Evolutionary conservation across 1,284 basidiomycete genomes (phyloP).

Genomic region (Pseudozyma tsukubaensis): DNA sequence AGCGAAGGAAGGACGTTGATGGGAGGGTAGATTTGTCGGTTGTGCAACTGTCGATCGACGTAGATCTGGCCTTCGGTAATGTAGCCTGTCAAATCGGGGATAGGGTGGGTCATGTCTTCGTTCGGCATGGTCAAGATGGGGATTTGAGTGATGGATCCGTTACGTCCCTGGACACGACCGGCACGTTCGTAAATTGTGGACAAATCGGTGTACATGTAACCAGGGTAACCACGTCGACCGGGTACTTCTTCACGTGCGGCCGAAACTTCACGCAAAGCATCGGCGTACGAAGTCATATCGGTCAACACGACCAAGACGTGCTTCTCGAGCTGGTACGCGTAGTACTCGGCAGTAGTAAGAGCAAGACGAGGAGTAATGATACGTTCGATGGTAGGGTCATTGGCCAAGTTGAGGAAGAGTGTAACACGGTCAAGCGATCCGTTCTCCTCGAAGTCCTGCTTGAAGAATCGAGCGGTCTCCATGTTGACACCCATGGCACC

Average conservation of each 20-base stretch:
- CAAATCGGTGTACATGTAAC: conserved; percentile 80
- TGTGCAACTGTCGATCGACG: conserved; percentile 89
- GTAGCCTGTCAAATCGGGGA: conserved; percentile 97
- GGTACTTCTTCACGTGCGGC: conserved; percentile 99
- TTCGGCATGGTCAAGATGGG: conserved; percentile 99
- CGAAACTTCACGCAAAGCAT: conserved; percentile 92
- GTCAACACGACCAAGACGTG: conserved; percentile 99
- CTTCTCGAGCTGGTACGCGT: conserved; percentile 99
- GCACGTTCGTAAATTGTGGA: conserved; percentile 99
- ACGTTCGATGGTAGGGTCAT: conserved; percentile 99
- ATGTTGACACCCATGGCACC: conserved; percentile 99
- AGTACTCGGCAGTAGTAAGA: conserved; percentile 98
- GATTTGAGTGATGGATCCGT: conserved; percentile 99
- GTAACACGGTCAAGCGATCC: conserved; percentile 97
- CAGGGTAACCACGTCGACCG: conserved; percentile 97
- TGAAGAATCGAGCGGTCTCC: conserved; percentile 99
- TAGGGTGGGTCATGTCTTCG: conserved; percentile 99
- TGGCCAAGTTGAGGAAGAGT: conserved; percentile 97
- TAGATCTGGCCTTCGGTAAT: conserved; percentile 99
- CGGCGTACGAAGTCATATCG: conserved; percentile 98
- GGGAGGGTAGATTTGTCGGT: conserved; percentile 97
- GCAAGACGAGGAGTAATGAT: conserved; percentile 99
- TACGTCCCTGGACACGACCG: conserved; percentile 95
- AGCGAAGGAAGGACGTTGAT: conserved; percentile 99
- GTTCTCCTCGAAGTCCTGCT: conserved; percentile 99